Conservation (phyloP, 1,139 yeast genomes). For the Diutina pseudorugosa region DNA sequence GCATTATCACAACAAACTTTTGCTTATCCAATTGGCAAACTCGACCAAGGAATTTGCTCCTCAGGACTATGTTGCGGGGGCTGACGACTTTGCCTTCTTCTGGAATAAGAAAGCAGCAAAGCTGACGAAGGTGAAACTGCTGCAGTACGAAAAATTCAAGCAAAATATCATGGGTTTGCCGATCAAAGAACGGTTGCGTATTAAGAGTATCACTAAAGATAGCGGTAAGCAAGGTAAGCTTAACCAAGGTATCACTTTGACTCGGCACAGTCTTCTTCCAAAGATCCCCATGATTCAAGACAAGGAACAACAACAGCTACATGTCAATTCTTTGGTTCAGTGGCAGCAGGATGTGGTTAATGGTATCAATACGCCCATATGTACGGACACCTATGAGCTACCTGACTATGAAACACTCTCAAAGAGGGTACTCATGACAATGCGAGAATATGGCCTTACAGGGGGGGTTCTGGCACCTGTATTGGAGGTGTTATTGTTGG, state of each 20-base stretch:
- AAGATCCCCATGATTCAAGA: conserved; percentile 74
- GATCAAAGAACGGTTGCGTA: conserved; percentile 70
- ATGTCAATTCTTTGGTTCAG: conserved; percentile 49
- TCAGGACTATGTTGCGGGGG: not conserved
- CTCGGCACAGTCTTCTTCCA: conserved; percentile 78
- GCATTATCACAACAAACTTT: conserved; percentile 66
- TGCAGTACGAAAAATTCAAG: conserved; percentile 71
- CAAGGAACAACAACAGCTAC: conserved; percentile 36
- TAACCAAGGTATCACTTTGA: conserved; percentile 65
- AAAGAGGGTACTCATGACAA: conserved; percentile 66
- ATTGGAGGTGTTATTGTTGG: conserved; percentile 65
- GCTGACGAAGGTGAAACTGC: conserved; percentile 35
- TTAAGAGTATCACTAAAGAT: conserved; percentile 73
- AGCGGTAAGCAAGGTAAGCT: conserved; percentile 68
- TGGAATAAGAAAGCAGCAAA: conserved; percentile 35
- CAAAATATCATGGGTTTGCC: conserved; percentile 84
- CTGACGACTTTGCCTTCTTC: conserved; percentile 42
- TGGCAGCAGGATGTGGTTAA: conserved; percentile 93
- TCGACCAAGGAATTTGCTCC: conserved; percentile 43
- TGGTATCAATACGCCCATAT: conserved; percentile 77
- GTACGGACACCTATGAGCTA: conserved; percentile 66
- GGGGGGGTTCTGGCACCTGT: conserved; percentile 67
- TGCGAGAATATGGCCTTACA: conserved; percentile 85
- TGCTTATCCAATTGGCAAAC: conserved; percentile 75
- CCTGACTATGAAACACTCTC: conserved; percentile 71